Conservation (phyloP, 768 basidiomycete species). For the Gloeopeniophorella convolvens region DNA sequence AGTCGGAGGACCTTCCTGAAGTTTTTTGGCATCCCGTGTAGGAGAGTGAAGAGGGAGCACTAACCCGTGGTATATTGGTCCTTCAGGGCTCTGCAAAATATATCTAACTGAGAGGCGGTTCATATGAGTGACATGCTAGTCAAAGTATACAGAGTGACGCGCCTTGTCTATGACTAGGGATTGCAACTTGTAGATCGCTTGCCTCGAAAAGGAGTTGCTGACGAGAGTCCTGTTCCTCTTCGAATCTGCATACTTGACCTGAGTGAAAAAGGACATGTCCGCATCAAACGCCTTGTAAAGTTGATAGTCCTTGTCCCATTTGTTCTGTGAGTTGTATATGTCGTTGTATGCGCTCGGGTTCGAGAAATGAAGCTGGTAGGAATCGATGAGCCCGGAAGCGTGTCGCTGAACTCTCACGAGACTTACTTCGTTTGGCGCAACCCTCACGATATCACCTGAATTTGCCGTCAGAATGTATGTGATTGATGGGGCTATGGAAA, state of each 20-base stretch:
- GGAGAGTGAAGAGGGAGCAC: neutral
- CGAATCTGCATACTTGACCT: slow-evolving; percentile 30
- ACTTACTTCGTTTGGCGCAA: slow-evolving; percentile 13
- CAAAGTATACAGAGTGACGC: neutral
- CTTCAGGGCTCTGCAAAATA: slow-evolving; percentile 22
- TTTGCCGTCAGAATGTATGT: neutral
- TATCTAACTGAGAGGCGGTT: slow-evolving; percentile 28
- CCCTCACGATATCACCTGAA: slow-evolving; percentile 11
- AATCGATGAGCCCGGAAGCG: neutral
- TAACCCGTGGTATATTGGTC: slow-evolving; percentile 6
- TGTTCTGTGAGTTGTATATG: slow-evolving; percentile 16
- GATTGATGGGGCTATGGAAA: no score
- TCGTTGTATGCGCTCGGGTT: slow-evolving; percentile 10
- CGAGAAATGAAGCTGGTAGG: slow-evolving; percentile 9
- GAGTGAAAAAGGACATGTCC: slow-evolving; percentile 32
- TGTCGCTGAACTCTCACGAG: neutral
- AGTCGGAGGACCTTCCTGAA: slow-evolving; percentile 25
- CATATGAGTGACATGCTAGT: neutral
- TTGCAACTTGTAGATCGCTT: slow-evolving; percentile 34
- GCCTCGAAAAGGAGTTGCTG: slow-evolving; percentile 34
- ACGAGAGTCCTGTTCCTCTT: slow-evolving; percentile 30
- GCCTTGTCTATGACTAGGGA: slow-evolving; percentile 29
- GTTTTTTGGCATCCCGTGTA: neutral
- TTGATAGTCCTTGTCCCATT: slow-evolving; percentile 34
- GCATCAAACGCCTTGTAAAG: slow-evolving; percentile 36